Evolutionary conservation across 2,329 filamentous ascomycete genomes (phyloP).

Genomic region (Gyromitra esculenta): DNA sequence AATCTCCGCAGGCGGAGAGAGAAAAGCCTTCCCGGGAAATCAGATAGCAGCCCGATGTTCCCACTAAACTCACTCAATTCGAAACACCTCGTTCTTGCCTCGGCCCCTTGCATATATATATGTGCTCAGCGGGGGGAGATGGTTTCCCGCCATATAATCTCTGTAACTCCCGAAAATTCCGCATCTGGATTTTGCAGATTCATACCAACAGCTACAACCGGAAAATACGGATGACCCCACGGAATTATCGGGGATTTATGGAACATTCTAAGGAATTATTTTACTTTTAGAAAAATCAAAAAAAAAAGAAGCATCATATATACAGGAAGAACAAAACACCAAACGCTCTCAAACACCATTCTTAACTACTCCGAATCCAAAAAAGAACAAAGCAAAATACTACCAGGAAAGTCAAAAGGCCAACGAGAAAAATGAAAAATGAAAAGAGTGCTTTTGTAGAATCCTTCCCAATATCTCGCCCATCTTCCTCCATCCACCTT

Average conservation of each 20-base stretch:
- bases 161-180: conserved; percentile 12
- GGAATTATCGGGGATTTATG: background rate
- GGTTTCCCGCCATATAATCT: conserved; percentile 2
- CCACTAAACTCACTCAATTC: conserved; percentile 26
- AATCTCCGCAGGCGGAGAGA: conserved; percentile 16
- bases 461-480: background rate
- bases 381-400: background rate
- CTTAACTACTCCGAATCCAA: conserved; percentile 5
- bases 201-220: background rate
- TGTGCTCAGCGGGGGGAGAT: background rate
- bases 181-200: background rate
- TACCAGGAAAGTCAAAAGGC: conserved; percentile 2
- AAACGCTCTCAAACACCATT: conserved; percentile 24
- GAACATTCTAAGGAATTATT: background rate
- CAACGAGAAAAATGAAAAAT: background rate
- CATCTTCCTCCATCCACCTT: background rate
- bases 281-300: background rate
- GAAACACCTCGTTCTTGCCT: conserved; percentile 15
- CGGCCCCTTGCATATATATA: conserved; percentile 32
- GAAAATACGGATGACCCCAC: background rate
- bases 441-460: conserved; percentile 5
- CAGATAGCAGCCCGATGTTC: conserved; percentile 2
- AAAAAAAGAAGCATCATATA: conserved; percentile 10
- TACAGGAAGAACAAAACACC: conserved; percentile 25
- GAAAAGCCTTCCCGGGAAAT: background rate